phyloP scores from a whole-genome alignment of 2,329 filamentous ascomycete genomes.

The Dendrostoma leiphaemia region DNA sequence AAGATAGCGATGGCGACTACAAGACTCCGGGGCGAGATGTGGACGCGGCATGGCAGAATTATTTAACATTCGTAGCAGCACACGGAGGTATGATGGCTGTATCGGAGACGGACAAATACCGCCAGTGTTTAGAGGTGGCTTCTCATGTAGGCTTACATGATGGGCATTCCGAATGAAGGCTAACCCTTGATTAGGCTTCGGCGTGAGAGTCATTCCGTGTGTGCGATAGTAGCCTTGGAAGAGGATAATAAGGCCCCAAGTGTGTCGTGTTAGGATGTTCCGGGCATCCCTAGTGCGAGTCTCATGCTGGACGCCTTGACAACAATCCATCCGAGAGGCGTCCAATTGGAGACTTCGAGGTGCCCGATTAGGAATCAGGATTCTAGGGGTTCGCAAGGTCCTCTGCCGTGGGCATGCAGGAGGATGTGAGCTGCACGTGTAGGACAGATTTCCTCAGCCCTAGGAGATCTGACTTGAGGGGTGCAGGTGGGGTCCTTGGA shows the following conservation, averaged over 20 bases:
- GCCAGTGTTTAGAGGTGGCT: neutral
- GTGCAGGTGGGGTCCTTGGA: neutral
- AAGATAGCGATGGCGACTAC: no score
- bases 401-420: neutral
- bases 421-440: neutral
- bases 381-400: neutral
- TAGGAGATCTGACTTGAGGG: neutral
- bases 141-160: neutral
- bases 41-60: no score
- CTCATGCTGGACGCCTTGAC: neutral
- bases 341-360: slow-evolving; percentile 3
- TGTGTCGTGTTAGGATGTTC: neutral
- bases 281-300: neutral
- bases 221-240: no score
- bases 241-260: neutral
- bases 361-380: neutral
- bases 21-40: no score
- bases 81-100: neutral
- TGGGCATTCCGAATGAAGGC: neutral
- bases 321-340: neutral
- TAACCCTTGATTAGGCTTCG: neutral
- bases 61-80: neutral
- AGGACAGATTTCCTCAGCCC: neutral
- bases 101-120: neutral
- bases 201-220: slow-evolving; percentile 8